Conservation (phyloP, 768 basidiomycete species). For the Phaffia tasmanica region DNA sequence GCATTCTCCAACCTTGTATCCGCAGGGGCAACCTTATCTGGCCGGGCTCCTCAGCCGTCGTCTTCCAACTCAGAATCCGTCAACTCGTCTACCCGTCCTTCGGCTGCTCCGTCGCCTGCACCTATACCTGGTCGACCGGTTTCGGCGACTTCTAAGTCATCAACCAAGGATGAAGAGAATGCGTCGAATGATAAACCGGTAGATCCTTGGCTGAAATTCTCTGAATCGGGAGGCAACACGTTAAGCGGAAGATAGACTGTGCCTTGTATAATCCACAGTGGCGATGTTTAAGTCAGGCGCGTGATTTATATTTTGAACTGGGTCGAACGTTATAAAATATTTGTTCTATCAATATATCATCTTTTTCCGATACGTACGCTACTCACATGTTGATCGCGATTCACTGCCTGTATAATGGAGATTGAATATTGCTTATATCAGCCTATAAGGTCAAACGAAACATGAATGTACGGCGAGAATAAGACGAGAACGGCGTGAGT, state of each 20-base stretch:
- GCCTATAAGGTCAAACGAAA: too few relatives aligned
- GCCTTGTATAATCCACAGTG: too few relatives aligned
- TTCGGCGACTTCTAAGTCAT: slow-evolving; percentile 10
- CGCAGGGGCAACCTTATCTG: slow-evolving; percentile 21
- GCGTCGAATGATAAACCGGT: slow-evolving; percentile 37
- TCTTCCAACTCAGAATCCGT: slow-evolving; percentile 12
- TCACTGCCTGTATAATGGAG: too few relatives aligned
- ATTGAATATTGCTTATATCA: too few relatives aligned
- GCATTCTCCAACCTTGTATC: slow-evolving; percentile 14
- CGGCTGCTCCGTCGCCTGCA: slow-evolving; percentile 6
- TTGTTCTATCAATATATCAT: too few relatives aligned
- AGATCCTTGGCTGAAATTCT: slow-evolving; percentile 41
- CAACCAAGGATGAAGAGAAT: slow-evolving; percentile 26
- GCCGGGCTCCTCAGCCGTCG: slow-evolving; percentile 19
- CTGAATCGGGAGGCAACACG: slow-evolving; percentile 32
- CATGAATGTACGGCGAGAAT: too few relatives aligned
- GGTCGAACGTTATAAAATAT: too few relatives aligned
- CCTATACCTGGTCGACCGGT: slow-evolving; percentile 16
- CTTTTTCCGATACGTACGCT: too few relatives aligned
- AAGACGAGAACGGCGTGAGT: too few relatives aligned
- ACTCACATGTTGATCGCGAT: too few relatives aligned
- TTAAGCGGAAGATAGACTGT: slow-evolving; percentile 3
- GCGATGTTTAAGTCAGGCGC: too few relatives aligned
- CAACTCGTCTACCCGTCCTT: slow-evolving; percentile 30
- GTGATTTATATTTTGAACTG: too few relatives aligned